Evolutionary conservation across 306 rosid genomes (phyloP).

Genomic region (Prunus davidiana): DNA sequence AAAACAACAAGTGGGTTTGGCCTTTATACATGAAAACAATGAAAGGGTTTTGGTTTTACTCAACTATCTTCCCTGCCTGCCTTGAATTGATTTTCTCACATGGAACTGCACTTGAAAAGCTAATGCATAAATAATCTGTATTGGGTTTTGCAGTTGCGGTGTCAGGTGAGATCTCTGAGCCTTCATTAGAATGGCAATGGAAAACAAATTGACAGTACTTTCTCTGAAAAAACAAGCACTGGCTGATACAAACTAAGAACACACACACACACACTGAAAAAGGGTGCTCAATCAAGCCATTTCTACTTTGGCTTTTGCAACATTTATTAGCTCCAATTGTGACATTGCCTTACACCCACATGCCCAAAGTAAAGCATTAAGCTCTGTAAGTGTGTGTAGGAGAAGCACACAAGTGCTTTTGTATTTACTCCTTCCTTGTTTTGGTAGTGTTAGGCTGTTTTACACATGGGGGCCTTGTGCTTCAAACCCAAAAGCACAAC

Average conservation of each 20-base stretch:
- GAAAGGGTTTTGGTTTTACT: slow-evolving; percentile 3
- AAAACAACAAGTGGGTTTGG: background rate
- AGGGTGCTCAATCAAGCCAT: background rate
- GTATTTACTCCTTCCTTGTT: slow-evolving; percentile 2
- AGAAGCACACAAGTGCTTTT: background rate
- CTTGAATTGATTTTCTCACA: slow-evolving; percentile 3
- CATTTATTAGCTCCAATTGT: background rate
- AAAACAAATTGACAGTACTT: background rate
- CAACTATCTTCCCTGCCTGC: background rate
- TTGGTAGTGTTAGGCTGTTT: slow-evolving; percentile 2
- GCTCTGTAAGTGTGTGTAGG: background rate
- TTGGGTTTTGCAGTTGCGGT: background rate
- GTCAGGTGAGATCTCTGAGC: background rate
- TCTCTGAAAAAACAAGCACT: background rate
- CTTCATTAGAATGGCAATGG: background rate
- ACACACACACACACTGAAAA: background rate
- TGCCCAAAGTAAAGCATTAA: background rate
- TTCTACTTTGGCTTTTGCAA: background rate
- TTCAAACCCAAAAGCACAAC: background rate
- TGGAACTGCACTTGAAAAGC: background rate
- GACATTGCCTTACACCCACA: background rate
- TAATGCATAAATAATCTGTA: background rate
- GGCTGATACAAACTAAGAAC: background rate
- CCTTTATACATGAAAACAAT: background rate
- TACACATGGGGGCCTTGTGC: background rate